A percentile compares a stretch with the other conserved stretches of the same genome.
These are phyloP conservation scores for Ustilago bromivora DNA, from an alignment of 1,284 basidiomycete genomes.

Conservation along the genomic window DNA sequence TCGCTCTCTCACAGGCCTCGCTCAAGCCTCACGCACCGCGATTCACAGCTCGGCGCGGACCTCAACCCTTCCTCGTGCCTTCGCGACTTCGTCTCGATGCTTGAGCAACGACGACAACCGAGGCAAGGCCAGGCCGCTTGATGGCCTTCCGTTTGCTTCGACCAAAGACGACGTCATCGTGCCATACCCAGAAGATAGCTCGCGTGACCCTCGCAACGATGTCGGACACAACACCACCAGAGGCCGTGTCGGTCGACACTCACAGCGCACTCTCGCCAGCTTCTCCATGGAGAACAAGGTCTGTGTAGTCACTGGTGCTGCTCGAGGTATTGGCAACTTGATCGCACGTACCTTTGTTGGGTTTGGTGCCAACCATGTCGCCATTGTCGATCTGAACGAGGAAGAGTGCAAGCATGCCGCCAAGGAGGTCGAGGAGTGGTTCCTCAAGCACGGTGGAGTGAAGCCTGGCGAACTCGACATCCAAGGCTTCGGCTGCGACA, in stretches of 20 bases:
- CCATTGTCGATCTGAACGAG: constrained; percentile 85
- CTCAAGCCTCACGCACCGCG: constrained; percentile 14
- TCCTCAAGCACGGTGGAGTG: constrained; percentile 75
- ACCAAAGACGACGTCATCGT: constrained; percentile 44
- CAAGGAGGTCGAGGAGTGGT: constrained; percentile 77
- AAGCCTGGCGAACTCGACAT: constrained; percentile 77
- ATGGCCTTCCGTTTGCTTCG: constrained; percentile 31
- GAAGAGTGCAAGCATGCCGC: constrained; percentile 80
- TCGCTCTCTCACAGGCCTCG: constrained; percentile 19
- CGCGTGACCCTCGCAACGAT: constrained; percentile 51
- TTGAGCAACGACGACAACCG: constrained; percentile 26
- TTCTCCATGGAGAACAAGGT: constrained; percentile 75
- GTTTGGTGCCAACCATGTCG: constrained; percentile 86
- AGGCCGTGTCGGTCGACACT: constrained; percentile 53
- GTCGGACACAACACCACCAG: constrained; percentile 61
- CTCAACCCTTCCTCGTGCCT: constrained; percentile 21
- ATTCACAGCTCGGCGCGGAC: constrained; percentile 12
- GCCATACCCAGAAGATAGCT: constrained; percentile 43
- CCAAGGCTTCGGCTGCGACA: constrained; percentile 86
- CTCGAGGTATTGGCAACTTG: constrained; percentile 75
- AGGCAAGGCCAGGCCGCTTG: constrained; percentile 35
- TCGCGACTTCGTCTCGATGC: constrained; percentile 34
- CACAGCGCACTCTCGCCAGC: constrained; percentile 59
- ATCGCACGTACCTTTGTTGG: constrained; percentile 81
- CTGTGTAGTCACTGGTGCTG: constrained; percentile 93